Conservation (phyloP, 1,139 yeast genomes). For the Suhomyces bribrorum region DNA sequence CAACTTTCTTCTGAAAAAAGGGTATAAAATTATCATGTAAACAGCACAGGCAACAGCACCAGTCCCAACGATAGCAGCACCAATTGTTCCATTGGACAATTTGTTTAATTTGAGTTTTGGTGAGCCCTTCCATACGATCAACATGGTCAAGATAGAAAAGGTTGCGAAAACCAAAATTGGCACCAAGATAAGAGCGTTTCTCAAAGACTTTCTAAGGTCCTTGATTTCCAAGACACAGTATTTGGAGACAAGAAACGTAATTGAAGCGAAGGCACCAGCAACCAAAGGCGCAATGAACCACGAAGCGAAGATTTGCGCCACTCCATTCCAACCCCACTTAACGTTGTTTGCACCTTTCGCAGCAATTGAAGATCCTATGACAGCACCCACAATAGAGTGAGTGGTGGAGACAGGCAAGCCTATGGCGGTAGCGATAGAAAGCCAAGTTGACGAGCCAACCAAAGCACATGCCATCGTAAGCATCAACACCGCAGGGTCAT, state of each 20-base stretch:
- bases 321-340: slow-evolving; percentile 77
- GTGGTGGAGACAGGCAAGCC: slow-evolving; percentile 83
- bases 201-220: slow-evolving; percentile 40
- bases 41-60: slow-evolving; percentile 57
- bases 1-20: slow-evolving; percentile 63
- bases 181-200: slow-evolving; percentile 57
- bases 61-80: slow-evolving; percentile 61
- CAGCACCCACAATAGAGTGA: slow-evolving; percentile 76
- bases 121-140: slow-evolving; percentile 71
- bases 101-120: slow-evolving; percentile 60
- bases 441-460: slow-evolving; percentile 75
- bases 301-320: slow-evolving; percentile 71
- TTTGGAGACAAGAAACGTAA: slow-evolving; percentile 61
- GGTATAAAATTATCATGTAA: slow-evolving; percentile 58
- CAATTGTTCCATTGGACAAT: slow-evolving; percentile 51
- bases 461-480: slow-evolving; percentile 75
- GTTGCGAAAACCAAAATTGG: slow-evolving; percentile 65
- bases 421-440: slow-evolving; percentile 62
- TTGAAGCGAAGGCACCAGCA: slow-evolving; percentile 64
- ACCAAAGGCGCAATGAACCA: slow-evolving; percentile 82
- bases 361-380: slow-evolving; percentile 76
- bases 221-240: slow-evolving; percentile 62
- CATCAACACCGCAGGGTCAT: slow-evolving; percentile 70
- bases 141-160: slow-evolving; percentile 62
- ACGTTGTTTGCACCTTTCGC: slow-evolving; percentile 60